These are phyloP conservation scores for Cordyceps tenuipes DNA, from an alignment of 2,329 filamentous ascomycete genomes.

Conservation along the genomic window DNA sequence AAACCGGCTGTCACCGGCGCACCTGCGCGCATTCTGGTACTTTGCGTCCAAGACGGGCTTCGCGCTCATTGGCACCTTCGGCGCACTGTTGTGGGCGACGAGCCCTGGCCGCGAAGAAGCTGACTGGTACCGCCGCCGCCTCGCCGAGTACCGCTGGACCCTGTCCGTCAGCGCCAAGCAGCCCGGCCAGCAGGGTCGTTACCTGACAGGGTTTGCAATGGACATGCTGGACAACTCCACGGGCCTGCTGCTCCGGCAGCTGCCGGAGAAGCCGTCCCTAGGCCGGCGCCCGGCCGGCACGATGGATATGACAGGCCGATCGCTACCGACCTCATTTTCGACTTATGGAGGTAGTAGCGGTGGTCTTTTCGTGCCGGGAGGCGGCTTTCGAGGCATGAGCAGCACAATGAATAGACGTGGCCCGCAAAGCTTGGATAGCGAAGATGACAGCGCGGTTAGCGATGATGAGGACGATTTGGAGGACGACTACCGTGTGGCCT, in stretches of 20 bases:
- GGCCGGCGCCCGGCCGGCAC: conserved; percentile 43
- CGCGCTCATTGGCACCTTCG: conserved; percentile 89
- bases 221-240: conserved; percentile 68
- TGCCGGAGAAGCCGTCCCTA: conserved; percentile 61
- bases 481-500: conserved; percentile 21
- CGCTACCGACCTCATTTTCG: conserved; percentile 24
- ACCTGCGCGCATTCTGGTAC: conserved; percentile 89
- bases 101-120: conserved; percentile 81
- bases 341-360: conserved; percentile 17
- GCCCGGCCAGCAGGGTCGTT: conserved; percentile 50
- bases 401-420: conserved; percentile 24
- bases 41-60: conserved; percentile 86
- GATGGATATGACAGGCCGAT: conserved; percentile 33
- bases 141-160: conserved; percentile 92
- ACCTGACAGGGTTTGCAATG: conserved; percentile 63
- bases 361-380: conserved; percentile 25
- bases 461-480: conserved; percentile 46
- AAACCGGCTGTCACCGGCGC: conserved; percentile 77
- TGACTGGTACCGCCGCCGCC: conserved; percentile 78
- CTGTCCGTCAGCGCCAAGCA: conserved; percentile 77
- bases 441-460: conserved; percentile 43
- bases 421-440: conserved; percentile 43
- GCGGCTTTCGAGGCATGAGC: conserved; percentile 34
- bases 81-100: conserved; percentile 80
- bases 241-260: conserved; percentile 57